Evolutionary conservation across 805 yeast genomes (phyloP), one percentile per base, ranked within the genome.

Genomic region (Ogataea ramenticola): DNA sequence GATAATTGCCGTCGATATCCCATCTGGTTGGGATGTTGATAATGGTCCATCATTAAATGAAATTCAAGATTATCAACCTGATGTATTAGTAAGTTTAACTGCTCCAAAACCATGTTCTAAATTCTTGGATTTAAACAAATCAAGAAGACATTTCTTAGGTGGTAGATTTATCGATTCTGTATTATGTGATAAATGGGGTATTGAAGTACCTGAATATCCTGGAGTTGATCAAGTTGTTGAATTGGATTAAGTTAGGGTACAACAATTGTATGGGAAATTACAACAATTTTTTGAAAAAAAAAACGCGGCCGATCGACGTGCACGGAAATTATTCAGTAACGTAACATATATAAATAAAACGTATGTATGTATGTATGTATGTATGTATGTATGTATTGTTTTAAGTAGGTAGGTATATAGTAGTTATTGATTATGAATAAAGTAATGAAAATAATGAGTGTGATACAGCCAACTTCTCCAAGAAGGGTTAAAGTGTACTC

Each of bases 21-120:
- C 99, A 0, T 85, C 96, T 2, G 96, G 97, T 0, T 93, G 99
- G 99, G 91, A 90, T 57, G 98, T 93, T 11, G 95, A 93, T 56
- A 56, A 72, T 8, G 99, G 99, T 0, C 95, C 93, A 0, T 64
- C 61, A 2, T 62, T 66, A 11, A 64, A 60, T 0, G 56, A 68
- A 16, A 56, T 58, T 8, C 43, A 44, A 10, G 48, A 60, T 15
- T 65, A 62, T 17, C 68, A 68, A 22, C 95, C 97, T 0, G 62
- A 72, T 6, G 78, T 80, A 51, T 68, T 93, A 40, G 80, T 93
- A 10, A 84, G 95, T 41, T 67, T 93, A 40, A 90, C 98, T 0
- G 97, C 96, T 0, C 99, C 99, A 9, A 93, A 93, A 58, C 93
- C 95, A 0, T 90, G 95, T 43, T 79, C 95, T 2, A 58, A 61